Evolutionary conservation across 805 yeast genomes (phyloP).

Genomic region (Starmerella etchellsii): DNA sequence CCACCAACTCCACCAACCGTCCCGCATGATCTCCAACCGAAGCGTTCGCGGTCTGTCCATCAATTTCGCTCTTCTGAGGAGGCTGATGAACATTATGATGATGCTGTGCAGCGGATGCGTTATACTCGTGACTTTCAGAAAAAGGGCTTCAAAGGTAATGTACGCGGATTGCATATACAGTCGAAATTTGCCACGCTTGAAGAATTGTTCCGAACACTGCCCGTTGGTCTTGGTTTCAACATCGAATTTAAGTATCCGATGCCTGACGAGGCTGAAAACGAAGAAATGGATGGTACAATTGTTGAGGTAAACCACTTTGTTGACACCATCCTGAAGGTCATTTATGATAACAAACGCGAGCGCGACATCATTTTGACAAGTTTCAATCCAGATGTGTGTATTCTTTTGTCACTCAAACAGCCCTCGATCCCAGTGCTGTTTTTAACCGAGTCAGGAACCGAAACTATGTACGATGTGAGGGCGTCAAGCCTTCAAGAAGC

Average conservation of each 20-base stretch:
- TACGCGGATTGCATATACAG: constrained; percentile 78
- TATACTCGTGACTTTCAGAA: constrained; percentile 78
- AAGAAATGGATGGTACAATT: constrained; percentile 74
- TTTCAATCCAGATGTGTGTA: constrained; percentile 88
- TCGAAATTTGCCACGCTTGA: constrained; percentile 81
- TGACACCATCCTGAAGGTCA: constrained; percentile 68
- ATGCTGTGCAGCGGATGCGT: constrained; percentile 52
- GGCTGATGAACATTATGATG: constrained; percentile 21
- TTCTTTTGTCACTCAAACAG: constrained; percentile 75
- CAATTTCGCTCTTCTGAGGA: constrained; percentile 26
- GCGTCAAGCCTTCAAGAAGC: constrained; percentile 85
- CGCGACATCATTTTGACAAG: constrained; percentile 84
- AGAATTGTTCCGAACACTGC: constrained; percentile 71
- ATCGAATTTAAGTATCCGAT: constrained; percentile 92
- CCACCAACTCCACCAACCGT: not conserved
- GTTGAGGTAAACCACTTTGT: constrained; percentile 78
- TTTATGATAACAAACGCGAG: constrained; percentile 64
- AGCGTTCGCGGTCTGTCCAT: constrained; percentile 31
- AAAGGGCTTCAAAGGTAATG: constrained; percentile 84
- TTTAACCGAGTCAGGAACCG: constrained; percentile 79
- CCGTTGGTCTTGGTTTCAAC: constrained; percentile 78
- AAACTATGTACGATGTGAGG: constrained; percentile 75
- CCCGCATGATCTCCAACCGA: not conserved
- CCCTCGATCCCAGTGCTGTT: constrained; percentile 86
- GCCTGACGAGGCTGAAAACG: constrained; percentile 82